Evolutionary conservation across 352 stramenopile species (phyloP).

Genomic region (Phytopythium delawarense): DNA sequence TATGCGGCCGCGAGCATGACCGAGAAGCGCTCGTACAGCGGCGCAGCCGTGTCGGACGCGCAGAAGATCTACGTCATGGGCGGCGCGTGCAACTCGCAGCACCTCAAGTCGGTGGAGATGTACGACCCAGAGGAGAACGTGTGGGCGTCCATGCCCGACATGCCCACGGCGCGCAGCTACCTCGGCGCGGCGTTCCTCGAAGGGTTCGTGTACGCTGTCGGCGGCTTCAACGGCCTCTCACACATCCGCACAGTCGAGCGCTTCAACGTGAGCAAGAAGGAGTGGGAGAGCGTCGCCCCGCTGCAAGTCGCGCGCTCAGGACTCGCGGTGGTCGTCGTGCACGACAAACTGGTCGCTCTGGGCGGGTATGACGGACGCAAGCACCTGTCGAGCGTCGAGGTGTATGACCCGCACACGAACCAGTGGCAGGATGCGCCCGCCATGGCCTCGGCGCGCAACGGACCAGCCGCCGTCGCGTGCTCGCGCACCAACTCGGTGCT

Average conservation of each 20-base stretch:
- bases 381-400: slow-evolving; percentile 63
- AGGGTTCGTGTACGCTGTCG: slow-evolving; percentile 57
- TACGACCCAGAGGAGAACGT: slow-evolving; percentile 50
- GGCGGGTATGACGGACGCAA: slow-evolving; percentile 63
- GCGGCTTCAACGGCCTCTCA: slow-evolving; percentile 65
- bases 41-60: slow-evolving; percentile 38
- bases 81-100: slow-evolving; percentile 47
- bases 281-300: slow-evolving; percentile 51
- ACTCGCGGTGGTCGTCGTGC: slow-evolving; percentile 42
- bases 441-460: slow-evolving; percentile 66
- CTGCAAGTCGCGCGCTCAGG: slow-evolving; percentile 53
- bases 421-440: slow-evolving; percentile 35
- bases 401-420: slow-evolving; percentile 45
- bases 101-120: slow-evolving; percentile 55
- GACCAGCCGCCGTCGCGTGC: slow-evolving; percentile 46
- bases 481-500: slow-evolving; percentile 45
- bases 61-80: slow-evolving; percentile 60
- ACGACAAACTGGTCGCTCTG: slow-evolving; percentile 54
- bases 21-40: slow-evolving; percentile 57
- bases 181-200: slow-evolving; percentile 42
- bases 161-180: slow-evolving; percentile 60
- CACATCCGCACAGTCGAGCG: slow-evolving; percentile 55
- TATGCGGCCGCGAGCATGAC: slow-evolving; percentile 44
- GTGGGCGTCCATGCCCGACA: slow-evolving; percentile 48
- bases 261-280: slow-evolving; percentile 35